Conservation (phyloP, 2,329 filamentous ascomycete species). For the Colletotrichum cereale region DNA sequence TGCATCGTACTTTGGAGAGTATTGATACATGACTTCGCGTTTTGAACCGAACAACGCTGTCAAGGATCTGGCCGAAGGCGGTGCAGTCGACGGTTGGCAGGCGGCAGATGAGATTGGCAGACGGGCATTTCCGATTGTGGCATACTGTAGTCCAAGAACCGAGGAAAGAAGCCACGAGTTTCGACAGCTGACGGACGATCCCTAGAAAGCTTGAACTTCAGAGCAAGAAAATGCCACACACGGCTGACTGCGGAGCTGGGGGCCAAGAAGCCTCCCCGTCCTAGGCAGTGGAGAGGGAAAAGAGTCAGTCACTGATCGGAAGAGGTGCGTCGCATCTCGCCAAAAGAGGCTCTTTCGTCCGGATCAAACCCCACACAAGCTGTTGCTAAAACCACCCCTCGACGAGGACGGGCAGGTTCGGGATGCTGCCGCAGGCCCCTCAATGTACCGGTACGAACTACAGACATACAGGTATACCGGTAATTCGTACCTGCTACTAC, state of each 20-base stretch:
- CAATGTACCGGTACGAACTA: neutral
- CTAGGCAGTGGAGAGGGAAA: neutral
- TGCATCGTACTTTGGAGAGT: too few species aligned
- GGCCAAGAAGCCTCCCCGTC: neutral
- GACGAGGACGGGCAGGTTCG: constrained; percentile 10
- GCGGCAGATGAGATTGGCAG: constrained; percentile 34
- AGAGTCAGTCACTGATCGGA: constrained; percentile 25
- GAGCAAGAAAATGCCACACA: neutral
- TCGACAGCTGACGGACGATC: constrained; percentile 1
- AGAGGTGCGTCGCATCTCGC: neutral
- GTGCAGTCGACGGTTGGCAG: constrained; percentile 13
- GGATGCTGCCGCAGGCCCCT: neutral
- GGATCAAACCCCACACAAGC: constrained; percentile 26
- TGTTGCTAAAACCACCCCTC: neutral
- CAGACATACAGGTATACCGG: too few species aligned
- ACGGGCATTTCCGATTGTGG: constrained; percentile 7
- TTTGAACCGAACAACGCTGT: neutral
- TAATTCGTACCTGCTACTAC: neutral
- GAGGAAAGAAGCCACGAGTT: neutral
- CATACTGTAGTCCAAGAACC: constrained; percentile 5
- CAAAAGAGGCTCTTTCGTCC: constrained; percentile 30
- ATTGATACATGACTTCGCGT: neutral
- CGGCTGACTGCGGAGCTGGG: neutral
- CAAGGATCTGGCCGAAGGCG: neutral
- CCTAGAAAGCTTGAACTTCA: constrained; percentile 11